Evolutionary conservation across 164 flowering plant species (phyloP).

Genomic region (Sedum album): DNA sequence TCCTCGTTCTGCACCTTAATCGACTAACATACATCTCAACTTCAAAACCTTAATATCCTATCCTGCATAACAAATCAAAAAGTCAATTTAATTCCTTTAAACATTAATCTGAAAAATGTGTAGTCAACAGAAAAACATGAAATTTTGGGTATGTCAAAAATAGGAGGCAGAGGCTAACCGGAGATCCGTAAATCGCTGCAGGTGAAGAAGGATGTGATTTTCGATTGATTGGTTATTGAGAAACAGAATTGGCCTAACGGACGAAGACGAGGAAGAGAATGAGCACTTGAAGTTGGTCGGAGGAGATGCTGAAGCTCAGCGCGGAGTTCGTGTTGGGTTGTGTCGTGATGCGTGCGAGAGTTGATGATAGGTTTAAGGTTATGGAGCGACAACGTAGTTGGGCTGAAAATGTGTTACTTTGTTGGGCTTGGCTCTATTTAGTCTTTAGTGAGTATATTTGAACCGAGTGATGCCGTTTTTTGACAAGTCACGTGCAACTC

Average conservation of each 20-base stretch:
- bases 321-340: not conserved
- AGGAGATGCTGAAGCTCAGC: not conserved
- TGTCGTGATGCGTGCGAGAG: not conserved
- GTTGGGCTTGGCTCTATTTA: not conserved
- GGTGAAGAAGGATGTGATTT: not conserved
- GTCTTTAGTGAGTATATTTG: too few relatives aligned
- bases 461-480: too few relatives aligned
- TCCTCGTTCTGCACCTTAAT: conserved; percentile 40
- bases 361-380: not conserved
- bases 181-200: not conserved
- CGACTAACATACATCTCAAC: conserved; percentile 73
- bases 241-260: not conserved
- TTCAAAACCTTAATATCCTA: not conserved
- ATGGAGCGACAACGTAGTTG: not conserved
- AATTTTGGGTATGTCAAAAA: too few relatives aligned
- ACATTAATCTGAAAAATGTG: not conserved
- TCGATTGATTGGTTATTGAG: not conserved
- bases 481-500: too few relatives aligned
- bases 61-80: not conserved
- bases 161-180: not conserved
- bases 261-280: not conserved
- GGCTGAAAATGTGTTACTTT: not conserved
- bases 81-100: not conserved
- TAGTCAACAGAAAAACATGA: too few relatives aligned
- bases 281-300: not conserved